Evolutionary conservation across 2,329 filamentous ascomycete species (phyloP), one percentile per base, ranked within the genome.

Genomic region (Cladosporium sp.): DNA sequence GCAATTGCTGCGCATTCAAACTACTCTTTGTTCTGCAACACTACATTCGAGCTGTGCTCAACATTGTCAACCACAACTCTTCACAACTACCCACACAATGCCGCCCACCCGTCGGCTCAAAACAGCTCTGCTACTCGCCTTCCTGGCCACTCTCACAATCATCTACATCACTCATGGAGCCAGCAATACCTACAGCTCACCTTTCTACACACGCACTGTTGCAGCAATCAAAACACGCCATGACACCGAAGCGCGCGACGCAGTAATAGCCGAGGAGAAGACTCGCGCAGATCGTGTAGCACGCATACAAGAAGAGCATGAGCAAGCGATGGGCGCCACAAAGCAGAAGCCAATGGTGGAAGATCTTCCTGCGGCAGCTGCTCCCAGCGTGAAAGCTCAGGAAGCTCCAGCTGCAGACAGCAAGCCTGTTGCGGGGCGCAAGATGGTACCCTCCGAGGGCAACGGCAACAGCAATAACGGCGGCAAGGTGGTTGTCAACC

Each of bases 111-210:
- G 90, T 64, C 86, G 90, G 66, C 70, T 90, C 67, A 86, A 87
- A 70, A 77, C 88, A 66, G 76, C 91, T 58, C 77, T 84, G 63
- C 78, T 92, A 67, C 78, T 87, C 59, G 79, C 86, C 58, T 66
- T 92, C 65, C 79, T 86, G 64, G 78, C 83, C 60, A 74, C 93
- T 60, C 75, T 93, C 65, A 80, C 87, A 47, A 76, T 88, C 57
- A 78, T 95, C 65, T 91, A 93, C 78, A 87, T 90, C 71, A 88
- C 87, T 19, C 82, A 82, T n/a, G 81, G 80, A 51, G 76, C 83
- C 55, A 80, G 82, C 59, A 76, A 81, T 51, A 78, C 79, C 36
- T 73, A 76, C 61, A 77, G 77, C 50, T 80, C 74, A 43, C 80
- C 81, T 66, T 85, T 85, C 74, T 84, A 86, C 72, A 77, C 75